Percentiles rank a stretch among this genome's conserved stretches.
Conservation (phyloP, 805 yeast species). For the Isabelozyma pseudorhagii region DNA sequence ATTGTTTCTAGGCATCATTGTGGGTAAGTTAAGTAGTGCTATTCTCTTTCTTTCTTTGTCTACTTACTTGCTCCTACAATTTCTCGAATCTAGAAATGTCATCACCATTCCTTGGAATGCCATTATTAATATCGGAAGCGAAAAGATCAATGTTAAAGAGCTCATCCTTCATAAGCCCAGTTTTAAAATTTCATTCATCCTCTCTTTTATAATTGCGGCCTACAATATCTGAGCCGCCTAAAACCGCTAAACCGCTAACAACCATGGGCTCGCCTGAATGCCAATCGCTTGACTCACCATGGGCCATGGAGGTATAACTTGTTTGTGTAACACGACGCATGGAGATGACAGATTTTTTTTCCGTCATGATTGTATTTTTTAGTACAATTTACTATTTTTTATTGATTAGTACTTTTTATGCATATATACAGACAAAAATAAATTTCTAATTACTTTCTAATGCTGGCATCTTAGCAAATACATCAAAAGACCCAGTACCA, state of each 20-base stretch:
- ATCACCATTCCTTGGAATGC: slow-evolving; percentile 45
- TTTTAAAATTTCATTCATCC: slow-evolving; percentile 55
- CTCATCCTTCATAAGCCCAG: slow-evolving; percentile 59
- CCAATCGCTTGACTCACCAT: background rate
- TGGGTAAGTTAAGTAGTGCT: slow-evolving; percentile 58
- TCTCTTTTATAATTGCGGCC: slow-evolving; percentile 59
- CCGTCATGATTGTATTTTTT: background rate
- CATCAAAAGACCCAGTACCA: slow-evolving; percentile 96
- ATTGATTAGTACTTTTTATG: background rate
- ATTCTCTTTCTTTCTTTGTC: slow-evolving; percentile 51
- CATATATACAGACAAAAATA: background rate
- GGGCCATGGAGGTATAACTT: too few species aligned
- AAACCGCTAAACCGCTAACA: too few species aligned
- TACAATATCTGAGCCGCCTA: slow-evolving; percentile 33
- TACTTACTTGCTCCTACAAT: slow-evolving; percentile 44
- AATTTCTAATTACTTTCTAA: background rate
- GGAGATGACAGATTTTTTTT: background rate
- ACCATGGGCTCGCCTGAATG: too few species aligned
- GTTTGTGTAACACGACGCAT: too few species aligned
- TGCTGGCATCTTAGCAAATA: slow-evolving; percentile 50
- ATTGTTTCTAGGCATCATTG: slow-evolving; percentile 52
- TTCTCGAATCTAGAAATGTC: slow-evolving; percentile 53
- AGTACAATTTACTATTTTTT: background rate
- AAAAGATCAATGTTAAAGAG: slow-evolving; percentile 42
- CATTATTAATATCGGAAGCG: slow-evolving; percentile 28